A percentile compares a stretch with the other conserved stretches of the same genome.
Evolutionary conservation across 2,329 filamentous ascomycete species (phyloP).

Genomic region (Hymenoscyphus fraxineus): DNA sequence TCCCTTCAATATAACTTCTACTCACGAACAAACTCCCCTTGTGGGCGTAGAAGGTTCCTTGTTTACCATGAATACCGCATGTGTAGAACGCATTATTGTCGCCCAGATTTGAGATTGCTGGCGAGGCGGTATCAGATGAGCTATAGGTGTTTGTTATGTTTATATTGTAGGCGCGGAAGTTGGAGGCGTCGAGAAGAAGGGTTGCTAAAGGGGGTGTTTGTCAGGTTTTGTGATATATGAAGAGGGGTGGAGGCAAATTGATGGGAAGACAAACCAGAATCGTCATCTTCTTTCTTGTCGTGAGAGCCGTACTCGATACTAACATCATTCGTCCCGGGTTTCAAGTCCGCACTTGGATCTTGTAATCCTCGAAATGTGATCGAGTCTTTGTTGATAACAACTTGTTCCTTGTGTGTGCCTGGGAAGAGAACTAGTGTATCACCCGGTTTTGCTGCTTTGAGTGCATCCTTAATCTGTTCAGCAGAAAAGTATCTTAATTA

Average conservation of each 20-base stretch:
- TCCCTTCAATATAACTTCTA: conserved; percentile 51
- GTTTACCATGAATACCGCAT: conserved; percentile 48
- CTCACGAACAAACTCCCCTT: conserved; percentile 51
- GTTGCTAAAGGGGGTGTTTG: conserved; percentile 12
- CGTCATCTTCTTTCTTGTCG: conserved; percentile 37
- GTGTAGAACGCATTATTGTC: conserved; percentile 52
- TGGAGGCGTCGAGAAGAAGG: conserved; percentile 36
- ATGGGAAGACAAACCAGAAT: conserved; percentile 14
- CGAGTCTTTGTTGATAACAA: conserved; percentile 44
- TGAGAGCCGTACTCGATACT: conserved; percentile 24
- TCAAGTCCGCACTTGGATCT: conserved; percentile 37
- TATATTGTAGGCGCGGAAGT: conserved; percentile 55
- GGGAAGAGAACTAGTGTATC: conserved; percentile 52
- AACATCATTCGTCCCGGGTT: conserved; percentile 44
- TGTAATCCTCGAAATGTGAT: conserved; percentile 41
- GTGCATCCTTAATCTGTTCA: conserved; percentile 19
- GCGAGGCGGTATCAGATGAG: conserved; percentile 44
- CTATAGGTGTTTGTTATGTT: conserved; percentile 49
- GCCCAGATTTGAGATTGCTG: conserved; percentile 48
- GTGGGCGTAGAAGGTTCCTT: conserved; percentile 49
- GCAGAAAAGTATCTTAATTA: neutral
- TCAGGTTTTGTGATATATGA: neutral
- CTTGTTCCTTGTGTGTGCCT: conserved; percentile 52
- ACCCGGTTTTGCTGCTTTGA: conserved; percentile 35
- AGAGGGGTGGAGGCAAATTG: neutral